These are phyloP conservation scores for Drechmeria coniospora DNA, from an alignment of 2,329 filamentous ascomycete species.

Conservation along the genomic window DNA sequence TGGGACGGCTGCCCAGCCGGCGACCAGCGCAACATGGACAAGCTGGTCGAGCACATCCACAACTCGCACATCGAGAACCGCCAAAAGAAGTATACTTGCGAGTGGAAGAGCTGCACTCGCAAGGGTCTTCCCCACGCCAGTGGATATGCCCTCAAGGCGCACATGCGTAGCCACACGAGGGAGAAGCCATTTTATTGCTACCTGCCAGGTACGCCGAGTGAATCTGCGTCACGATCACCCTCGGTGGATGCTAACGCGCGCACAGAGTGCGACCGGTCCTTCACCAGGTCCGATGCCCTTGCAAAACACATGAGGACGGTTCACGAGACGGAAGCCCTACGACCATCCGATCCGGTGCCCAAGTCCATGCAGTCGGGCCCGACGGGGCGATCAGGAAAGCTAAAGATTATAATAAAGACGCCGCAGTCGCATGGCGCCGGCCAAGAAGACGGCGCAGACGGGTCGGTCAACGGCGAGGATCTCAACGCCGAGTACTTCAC, in stretches of 20 bases:
- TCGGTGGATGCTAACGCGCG: background rate
- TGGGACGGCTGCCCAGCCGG: conserved; percentile 63
- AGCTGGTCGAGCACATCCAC: conserved; percentile 69
- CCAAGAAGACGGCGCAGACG: conserved; percentile 38
- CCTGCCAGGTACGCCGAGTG: conserved; percentile 69
- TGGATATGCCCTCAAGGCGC: conserved; percentile 87
- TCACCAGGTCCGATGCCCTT: conserved; percentile 87
- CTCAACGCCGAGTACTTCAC: conserved; percentile 44
- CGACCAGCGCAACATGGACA: conserved; percentile 68
- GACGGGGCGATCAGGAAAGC: conserved; percentile 31
- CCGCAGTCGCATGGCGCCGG: conserved; percentile 41
- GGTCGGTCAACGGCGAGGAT: conserved; percentile 38
- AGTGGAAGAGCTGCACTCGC: conserved; percentile 79
- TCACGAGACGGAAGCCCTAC: conserved; percentile 86
- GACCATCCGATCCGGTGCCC: conserved; percentile 61
- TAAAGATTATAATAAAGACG: conserved; percentile 50
- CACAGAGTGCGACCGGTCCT: conserved; percentile 88
- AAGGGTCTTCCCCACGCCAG: conserved; percentile 89
- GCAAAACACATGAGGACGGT: conserved; percentile 98
- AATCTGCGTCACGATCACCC: background rate
- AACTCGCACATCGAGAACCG: conserved; percentile 85
- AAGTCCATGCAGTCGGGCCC: conserved; percentile 45
- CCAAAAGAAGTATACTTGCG: conserved; percentile 95
- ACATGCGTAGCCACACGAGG: conserved; percentile 94
- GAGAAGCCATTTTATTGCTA: conserved; percentile 98